Evolutionary conservation across 257 asterid species (phyloP).

Genomic region (Echites panduratus): DNA sequence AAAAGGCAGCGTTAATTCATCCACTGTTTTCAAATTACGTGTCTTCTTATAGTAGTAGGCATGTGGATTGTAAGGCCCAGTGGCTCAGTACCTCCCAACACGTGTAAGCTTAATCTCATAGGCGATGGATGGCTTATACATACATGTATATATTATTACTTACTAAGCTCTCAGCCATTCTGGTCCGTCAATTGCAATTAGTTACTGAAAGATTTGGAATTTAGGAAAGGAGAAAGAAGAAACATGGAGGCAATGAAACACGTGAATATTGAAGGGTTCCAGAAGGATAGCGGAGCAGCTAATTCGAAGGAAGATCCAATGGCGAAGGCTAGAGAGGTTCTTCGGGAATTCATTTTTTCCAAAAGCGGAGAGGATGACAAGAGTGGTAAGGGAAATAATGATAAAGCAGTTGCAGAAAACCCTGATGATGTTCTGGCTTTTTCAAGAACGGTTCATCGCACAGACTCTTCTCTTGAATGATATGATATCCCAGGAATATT

Average conservation of each 20-base stretch:
- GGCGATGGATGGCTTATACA: too few species aligned
- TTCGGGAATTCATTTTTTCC: conserved; percentile 3
- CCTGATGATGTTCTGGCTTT: conserved; percentile 9
- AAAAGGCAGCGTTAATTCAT: too few species aligned
- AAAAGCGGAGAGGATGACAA: neutral
- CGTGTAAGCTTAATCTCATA: neutral
- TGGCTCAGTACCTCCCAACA: neutral
- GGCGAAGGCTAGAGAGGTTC: conserved; percentile 9
- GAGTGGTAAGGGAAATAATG: neutral
- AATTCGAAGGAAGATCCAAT: conserved; percentile 10
- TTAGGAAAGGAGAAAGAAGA: neutral
- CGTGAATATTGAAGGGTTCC: neutral
- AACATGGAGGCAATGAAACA: conserved; percentile 13
- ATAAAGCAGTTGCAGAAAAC: neutral
- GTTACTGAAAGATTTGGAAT: neutral
- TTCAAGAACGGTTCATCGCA: conserved; percentile 14
- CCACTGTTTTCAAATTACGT: neutral
- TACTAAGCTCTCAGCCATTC: neutral
- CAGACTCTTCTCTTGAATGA: conserved; percentile 17
- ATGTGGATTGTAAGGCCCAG: neutral
- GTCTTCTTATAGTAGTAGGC: neutral
- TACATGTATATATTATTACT: too few species aligned
- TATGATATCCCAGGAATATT: too few species aligned
- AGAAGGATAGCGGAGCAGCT: neutral
- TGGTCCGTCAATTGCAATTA: too few species aligned